Evolutionary conservation across 179 eudicot species (phyloP).

Genomic region (Pouteria campechiana): DNA sequence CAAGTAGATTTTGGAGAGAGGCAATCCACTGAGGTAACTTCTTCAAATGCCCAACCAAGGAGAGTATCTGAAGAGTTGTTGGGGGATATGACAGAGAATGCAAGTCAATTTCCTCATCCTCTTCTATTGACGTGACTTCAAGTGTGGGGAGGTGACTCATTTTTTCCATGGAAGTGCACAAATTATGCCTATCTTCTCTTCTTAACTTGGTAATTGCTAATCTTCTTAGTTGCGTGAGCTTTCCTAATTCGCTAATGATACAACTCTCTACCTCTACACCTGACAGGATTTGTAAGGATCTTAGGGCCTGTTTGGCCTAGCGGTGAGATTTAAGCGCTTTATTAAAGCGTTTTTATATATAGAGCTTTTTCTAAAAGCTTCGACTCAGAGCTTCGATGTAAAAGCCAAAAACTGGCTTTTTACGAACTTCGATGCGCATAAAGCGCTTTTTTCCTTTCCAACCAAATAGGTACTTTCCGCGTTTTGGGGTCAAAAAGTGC

Average conservation of each 20-base stretch:
- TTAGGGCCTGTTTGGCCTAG: no score
- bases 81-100: conserved; percentile 2
- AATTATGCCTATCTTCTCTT: conserved; percentile 1
- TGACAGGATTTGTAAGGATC: conserved; percentile 1
- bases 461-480: no score
- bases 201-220: conserved; percentile 3
- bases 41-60: not conserved
- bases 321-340: no score
- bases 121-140: not conserved
- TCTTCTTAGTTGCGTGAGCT: conserved; percentile 1
- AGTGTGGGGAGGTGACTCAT: conserved; percentile 1
- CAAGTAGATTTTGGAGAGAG: not conserved
- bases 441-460: no score
- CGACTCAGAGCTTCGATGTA: no score
- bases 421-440: no score
- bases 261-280: not conserved
- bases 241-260: conserved; percentile 5
- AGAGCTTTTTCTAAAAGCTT: no score
- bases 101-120: conserved; percentile 1
- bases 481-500: no score
- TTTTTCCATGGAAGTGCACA: conserved; percentile 7
- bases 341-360: no score
- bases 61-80: conserved; percentile 3
- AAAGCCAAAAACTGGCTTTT: no score
- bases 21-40: conserved; percentile 6